Evolutionary conservation across 2,329 filamentous ascomycete species (phyloP).

Genomic region (Monascus ruber): DNA sequence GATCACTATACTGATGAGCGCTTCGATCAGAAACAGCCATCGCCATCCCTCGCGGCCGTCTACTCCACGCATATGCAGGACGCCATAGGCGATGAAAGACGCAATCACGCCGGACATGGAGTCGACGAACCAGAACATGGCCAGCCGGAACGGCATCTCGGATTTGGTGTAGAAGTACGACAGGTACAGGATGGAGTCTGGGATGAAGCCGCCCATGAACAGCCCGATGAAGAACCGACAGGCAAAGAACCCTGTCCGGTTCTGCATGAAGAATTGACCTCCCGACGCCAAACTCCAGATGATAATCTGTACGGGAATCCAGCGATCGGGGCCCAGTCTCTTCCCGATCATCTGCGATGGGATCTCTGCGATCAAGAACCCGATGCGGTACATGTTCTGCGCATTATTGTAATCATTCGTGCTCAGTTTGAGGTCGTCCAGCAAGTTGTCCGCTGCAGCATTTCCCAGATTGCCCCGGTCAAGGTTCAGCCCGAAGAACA

Average conservation of each 20-base stretch:
- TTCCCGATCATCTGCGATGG: slow-evolving; percentile 22
- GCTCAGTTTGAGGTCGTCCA: slow-evolving; percentile 14
- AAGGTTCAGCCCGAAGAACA: slow-evolving; percentile 27
- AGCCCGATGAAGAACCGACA: slow-evolving; percentile 36
- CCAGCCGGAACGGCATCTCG: slow-evolving; percentile 24
- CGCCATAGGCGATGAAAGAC: slow-evolving; percentile 23
- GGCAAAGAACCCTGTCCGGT: slow-evolving; percentile 29
- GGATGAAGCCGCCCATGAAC: slow-evolving; percentile 42
- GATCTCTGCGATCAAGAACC: slow-evolving; percentile 20
- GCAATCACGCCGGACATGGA: slow-evolving; percentile 21
- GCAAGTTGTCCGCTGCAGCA: slow-evolving; percentile 16
- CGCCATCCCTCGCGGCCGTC: slow-evolving; percentile 33
- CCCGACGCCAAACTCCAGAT: slow-evolving; percentile 15
- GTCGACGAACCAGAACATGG: slow-evolving; percentile 27
- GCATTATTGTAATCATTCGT: slow-evolving; percentile 23
- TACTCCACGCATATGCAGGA: slow-evolving; percentile 30
- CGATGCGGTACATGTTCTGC: slow-evolving; percentile 17
- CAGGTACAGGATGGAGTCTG: slow-evolving; percentile 26
- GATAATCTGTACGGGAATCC: slow-evolving; percentile 20
- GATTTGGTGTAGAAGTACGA: slow-evolving; percentile 30
- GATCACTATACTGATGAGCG: slow-evolving; percentile 31
- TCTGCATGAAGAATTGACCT: slow-evolving; percentile 15
- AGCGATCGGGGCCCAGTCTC: slow-evolving; percentile 15
- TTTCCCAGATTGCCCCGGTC: slow-evolving; percentile 17
- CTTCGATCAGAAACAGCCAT: slow-evolving; percentile 35